Evolutionary conservation across 352 stramenopile species (phyloP).

Genomic region (Plasmopara halstedii): DNA sequence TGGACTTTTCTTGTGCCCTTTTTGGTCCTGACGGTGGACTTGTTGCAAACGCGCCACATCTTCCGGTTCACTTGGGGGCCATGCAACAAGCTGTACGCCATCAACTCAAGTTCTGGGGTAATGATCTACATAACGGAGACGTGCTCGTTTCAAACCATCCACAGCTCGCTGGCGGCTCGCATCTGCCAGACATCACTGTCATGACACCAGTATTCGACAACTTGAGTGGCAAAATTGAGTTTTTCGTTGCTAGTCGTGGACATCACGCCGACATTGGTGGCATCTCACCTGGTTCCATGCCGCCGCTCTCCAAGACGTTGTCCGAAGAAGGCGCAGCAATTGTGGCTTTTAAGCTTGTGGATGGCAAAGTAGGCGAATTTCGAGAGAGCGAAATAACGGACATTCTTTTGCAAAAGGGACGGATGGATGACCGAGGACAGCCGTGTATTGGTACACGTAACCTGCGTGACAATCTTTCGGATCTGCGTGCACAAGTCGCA

Average conservation of each 20-base stretch:
- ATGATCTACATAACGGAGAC: constrained; percentile 93
- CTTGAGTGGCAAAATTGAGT: constrained; percentile 87
- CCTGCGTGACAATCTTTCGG: constrained; percentile 95
- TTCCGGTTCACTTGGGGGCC: constrained; percentile 97
- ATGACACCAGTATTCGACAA: constrained; percentile 99
- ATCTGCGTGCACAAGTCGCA: constrained; percentile 96
- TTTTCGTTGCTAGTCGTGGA: constrained; percentile 97
- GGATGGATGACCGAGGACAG: constrained; percentile 72
- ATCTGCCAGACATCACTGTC: constrained; percentile 99
- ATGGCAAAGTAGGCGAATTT: constrained; percentile 90
- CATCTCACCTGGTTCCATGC: constrained; percentile 94
- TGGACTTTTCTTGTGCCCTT: constrained; percentile 98
- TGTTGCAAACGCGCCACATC: constrained; percentile 98
- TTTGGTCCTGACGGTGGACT: constrained; percentile 97
- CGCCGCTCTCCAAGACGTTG: constrained; percentile 91
- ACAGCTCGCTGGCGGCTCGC: constrained; percentile 94
- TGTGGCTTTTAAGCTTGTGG: constrained; percentile 98
- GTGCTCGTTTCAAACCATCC: constrained; percentile 99
- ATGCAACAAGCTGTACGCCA: constrained; percentile 98
- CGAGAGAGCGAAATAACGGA: constrained; percentile 95
- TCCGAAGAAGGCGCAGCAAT: constrained; percentile 98
- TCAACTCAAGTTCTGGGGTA: constrained; percentile 86
- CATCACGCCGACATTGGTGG: constrained; percentile 98
- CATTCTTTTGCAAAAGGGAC: constrained; percentile 90
- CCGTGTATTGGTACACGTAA: constrained; percentile 92